phyloP scores from a whole-genome alignment of 2,329 filamentous ascomycete species.

The Diaporthe helianthi region DNA sequence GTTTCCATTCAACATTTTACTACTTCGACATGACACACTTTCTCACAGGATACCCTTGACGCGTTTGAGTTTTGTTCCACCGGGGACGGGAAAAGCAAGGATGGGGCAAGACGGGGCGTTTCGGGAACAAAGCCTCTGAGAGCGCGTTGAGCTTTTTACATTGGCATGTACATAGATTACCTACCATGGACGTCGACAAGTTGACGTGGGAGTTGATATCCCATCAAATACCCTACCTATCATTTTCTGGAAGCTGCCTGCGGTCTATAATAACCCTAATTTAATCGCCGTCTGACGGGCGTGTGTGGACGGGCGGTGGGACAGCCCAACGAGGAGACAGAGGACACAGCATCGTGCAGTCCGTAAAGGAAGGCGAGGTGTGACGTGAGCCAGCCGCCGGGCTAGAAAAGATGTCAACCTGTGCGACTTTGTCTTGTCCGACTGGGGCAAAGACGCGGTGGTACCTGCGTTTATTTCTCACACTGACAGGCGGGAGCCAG shows the following conservation, averaged over 20 bases:
- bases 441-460: not conserved
- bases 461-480: not conserved
- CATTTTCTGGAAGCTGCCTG: not conserved
- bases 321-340: not conserved
- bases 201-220: slow-evolving; percentile 11
- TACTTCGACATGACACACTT: slow-evolving; percentile 26
- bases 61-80: slow-evolving; percentile 33
- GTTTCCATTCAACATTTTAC: slow-evolving; percentile 8
- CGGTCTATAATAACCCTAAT: not conserved
- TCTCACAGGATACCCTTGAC: slow-evolving; percentile 35
- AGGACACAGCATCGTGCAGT: not conserved
- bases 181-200: slow-evolving; percentile 8
- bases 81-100: slow-evolving; percentile 14
- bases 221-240: slow-evolving; percentile 17
- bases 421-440: not conserved
- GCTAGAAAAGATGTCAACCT: not conserved
- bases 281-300: not conserved
- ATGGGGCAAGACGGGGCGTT: slow-evolving; percentile 20
- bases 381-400: not conserved
- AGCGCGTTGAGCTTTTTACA: slow-evolving; percentile 30
- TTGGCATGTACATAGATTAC: slow-evolving; percentile 28
- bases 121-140: slow-evolving; percentile 26
- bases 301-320: not conserved
- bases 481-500: slow-evolving; percentile 22
- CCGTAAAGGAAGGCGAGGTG: not conserved